phyloP scores from a whole-genome alignment of 2,329 filamentous ascomycete genomes.

The Annulohypoxylon truncatum region DNA sequence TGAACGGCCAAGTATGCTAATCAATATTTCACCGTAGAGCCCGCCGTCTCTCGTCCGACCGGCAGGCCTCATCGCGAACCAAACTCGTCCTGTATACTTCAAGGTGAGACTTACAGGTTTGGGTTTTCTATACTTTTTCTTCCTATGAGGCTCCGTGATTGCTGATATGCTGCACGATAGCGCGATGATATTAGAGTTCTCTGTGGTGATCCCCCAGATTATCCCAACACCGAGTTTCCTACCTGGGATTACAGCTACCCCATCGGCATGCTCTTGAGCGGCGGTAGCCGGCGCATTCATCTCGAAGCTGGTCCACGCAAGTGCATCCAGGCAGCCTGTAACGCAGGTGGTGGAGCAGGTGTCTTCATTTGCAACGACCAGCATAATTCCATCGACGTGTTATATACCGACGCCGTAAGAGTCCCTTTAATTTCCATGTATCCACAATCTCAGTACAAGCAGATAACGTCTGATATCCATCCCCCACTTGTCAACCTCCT shows the following conservation, averaged over 20 bases:
- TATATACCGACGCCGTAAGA: slow-evolving; percentile 31
- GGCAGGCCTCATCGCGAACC: background rate
- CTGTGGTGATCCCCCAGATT: slow-evolving; percentile 24
- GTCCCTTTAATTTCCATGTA: background rate
- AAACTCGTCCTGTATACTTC: background rate
- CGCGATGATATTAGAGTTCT: slow-evolving; percentile 26
- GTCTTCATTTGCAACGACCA: slow-evolving; percentile 35
- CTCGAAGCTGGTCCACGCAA: slow-evolving; percentile 25
- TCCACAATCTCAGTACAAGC: background rate
- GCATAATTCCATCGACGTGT: slow-evolving; percentile 10
- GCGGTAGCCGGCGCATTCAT: slow-evolving; percentile 3
- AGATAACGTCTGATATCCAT: too few relatives aligned
- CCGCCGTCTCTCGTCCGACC: background rate
- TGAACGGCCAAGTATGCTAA: background rate
- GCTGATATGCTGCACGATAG: slow-evolving; percentile 8
- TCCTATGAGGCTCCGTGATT: too few relatives aligned
- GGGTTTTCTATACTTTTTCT: background rate
- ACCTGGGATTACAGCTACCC: slow-evolving; percentile 28
- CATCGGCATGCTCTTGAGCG: slow-evolving; percentile 20
- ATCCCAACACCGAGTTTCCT: slow-evolving; percentile 16
- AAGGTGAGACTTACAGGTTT: background rate
- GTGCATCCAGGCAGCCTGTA: slow-evolving; percentile 26
- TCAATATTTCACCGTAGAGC: background rate
- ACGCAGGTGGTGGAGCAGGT: slow-evolving; percentile 16
- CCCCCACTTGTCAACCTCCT: background rate